Conservation (phyloP, 345 rosid genomes). For the Odontarrhena argentea region DNA sequence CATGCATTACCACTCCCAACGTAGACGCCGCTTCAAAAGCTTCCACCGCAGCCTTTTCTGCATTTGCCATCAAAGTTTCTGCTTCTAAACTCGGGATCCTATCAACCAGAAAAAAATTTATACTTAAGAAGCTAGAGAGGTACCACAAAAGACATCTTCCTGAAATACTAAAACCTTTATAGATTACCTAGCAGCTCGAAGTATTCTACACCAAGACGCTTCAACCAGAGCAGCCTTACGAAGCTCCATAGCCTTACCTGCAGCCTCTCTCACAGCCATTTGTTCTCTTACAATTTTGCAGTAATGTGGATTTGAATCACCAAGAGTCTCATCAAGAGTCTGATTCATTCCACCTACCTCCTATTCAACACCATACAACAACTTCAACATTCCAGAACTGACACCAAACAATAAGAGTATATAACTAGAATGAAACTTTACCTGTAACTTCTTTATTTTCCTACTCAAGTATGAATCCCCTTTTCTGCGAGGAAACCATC, state of each 20-base stretch:
- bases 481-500: constrained; percentile 85
- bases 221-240: constrained; percentile 90
- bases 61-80: constrained; percentile 55
- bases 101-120: constrained; percentile 3
- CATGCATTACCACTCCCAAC: constrained; percentile 84
- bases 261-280: constrained; percentile 92
- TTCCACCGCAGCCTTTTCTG: constrained; percentile 78
- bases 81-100: constrained; percentile 85
- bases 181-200: constrained; percentile 79
- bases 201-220: constrained; percentile 94
- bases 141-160: background rate
- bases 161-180: background rate
- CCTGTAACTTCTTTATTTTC: constrained; percentile 94
- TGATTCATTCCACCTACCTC: constrained; percentile 87
- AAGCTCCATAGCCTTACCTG: constrained; percentile 80
- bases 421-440: constrained; percentile 27
- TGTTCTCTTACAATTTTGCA: constrained; percentile 83
- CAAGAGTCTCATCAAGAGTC: constrained; percentile 90
- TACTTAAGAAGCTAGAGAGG: constrained; percentile 1
- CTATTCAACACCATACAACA: constrained; percentile 47
- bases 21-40: constrained; percentile 88
- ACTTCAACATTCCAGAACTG: background rate
- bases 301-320: constrained; percentile 87
- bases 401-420: constrained; percentile 1
- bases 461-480: constrained; percentile 78